Percentiles rank a stretch among this genome's conserved stretches.
phyloP scores from a whole-genome alignment of 352 stramenopile species.

The Globisporangium ultimum region DNA sequence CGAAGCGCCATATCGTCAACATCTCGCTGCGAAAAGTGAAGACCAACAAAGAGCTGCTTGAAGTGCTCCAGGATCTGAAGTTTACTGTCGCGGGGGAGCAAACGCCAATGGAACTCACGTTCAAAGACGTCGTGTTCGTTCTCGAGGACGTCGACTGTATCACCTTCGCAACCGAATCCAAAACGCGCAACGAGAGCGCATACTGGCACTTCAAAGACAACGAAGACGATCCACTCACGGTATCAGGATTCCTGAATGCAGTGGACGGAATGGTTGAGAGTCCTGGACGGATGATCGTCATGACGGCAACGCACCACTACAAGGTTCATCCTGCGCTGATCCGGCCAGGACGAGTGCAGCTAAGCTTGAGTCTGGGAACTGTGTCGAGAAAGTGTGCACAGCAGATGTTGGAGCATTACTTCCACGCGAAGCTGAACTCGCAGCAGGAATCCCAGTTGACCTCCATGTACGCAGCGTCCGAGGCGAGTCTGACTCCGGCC shows the following conservation, averaged over 20 bases:
- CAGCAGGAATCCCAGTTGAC: constrained; percentile 28
- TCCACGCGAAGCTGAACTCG: constrained; percentile 63
- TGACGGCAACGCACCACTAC: constrained; percentile 4
- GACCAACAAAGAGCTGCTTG: constrained; percentile 55
- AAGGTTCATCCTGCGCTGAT: constrained; percentile 1
- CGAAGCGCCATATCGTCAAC: constrained; percentile 44
- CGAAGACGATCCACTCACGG: constrained; percentile 1
- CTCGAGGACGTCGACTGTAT: constrained; percentile 56
- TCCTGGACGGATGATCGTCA: constrained; percentile 8
- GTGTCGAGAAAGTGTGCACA: constrained; percentile 2
- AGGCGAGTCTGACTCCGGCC: constrained; percentile 24
- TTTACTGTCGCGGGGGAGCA: constrained; percentile 35
- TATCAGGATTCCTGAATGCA: constrained; percentile 4
- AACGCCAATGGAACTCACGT: constrained; percentile 35
- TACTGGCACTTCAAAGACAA: not conserved
- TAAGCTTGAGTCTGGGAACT: not conserved
- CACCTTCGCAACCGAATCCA: not conserved
- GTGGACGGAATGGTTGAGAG: constrained; percentile 10
- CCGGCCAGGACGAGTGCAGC: constrained; percentile 7
- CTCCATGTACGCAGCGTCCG: constrained; percentile 7
- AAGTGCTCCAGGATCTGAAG: constrained; percentile 40
- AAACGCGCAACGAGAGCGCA: not conserved
- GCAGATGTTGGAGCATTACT: constrained; percentile 12
- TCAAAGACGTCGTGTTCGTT: constrained; percentile 67
- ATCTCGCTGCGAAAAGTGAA: constrained; percentile 30